Evolutionary conservation across 73 alveolate genomes (phyloP).

Genomic region (Symbiodinium pilosum): DNA sequence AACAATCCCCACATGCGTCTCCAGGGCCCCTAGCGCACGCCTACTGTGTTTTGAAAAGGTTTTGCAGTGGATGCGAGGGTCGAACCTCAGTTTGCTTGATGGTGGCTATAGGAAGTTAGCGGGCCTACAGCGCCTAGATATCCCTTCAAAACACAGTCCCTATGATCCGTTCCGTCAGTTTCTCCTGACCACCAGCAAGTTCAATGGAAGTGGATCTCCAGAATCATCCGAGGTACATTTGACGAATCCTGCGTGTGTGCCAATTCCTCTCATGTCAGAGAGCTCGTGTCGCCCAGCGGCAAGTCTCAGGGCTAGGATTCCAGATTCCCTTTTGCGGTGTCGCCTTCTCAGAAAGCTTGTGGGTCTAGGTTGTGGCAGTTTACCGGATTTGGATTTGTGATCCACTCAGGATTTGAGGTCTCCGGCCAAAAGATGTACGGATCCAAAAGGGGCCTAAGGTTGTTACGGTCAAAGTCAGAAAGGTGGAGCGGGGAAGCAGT

Average conservation of each 20-base stretch:
- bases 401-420: not conserved
- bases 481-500: no score
- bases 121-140: not conserved
- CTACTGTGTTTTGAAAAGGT: no score
- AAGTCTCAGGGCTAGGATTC: no score
- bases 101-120: not conserved
- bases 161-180: not conserved
- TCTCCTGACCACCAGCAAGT: not conserved
- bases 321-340: no score
- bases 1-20: no score
- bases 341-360: not conserved
- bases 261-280: slow-evolving; percentile 57
- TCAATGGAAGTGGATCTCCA: not conserved
- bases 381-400: not conserved
- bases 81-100: not conserved
- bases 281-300: slow-evolving; percentile 52
- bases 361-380: not conserved
- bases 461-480: no score
- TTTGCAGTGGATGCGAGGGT: not conserved
- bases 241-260: slow-evolving; percentile 39
- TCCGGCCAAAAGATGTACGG: no score
- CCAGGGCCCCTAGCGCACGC: no score
- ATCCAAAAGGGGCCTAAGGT: no score
- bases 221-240: not conserved
- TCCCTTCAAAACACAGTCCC: not conserved